A percentile compares a stretch with the other conserved stretches of the same genome.
Conservation (phyloP, 352 stramenopile genomes). For the Hyaloperonospora brassicae region DNA sequence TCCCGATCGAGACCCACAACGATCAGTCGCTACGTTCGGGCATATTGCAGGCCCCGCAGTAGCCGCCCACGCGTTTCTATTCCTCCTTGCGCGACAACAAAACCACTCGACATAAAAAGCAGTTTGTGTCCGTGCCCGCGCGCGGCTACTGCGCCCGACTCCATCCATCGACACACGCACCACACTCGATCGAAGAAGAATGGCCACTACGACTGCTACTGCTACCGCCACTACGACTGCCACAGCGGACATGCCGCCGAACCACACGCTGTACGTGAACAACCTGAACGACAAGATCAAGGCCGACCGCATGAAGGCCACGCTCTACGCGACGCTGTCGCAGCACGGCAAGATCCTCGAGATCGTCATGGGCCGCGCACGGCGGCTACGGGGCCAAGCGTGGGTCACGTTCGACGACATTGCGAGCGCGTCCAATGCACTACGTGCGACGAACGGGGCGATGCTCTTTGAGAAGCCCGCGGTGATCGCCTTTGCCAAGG, state of each 20-base stretch:
- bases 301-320: constrained; percentile 82
- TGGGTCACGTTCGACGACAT: constrained; percentile 91
- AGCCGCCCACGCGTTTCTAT: too few relatives aligned
- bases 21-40: too few relatives aligned
- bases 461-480: constrained; percentile 86
- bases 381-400: constrained; percentile 82
- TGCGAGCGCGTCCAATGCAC: constrained; percentile 76
- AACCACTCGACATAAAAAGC: too few relatives aligned
- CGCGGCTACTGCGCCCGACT: too few relatives aligned
- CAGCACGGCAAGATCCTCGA: constrained; percentile 90
- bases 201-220: neutral
- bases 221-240: constrained; percentile 5
- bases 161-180: too few relatives aligned
- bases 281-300: constrained; percentile 95
- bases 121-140: too few relatives aligned
- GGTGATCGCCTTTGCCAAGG: constrained; percentile 73
- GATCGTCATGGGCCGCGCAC: constrained; percentile 80
- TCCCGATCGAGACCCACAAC: too few relatives aligned
- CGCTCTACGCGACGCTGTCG: constrained; percentile 86
- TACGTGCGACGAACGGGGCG: constrained; percentile 83
- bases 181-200: too few relatives aligned
- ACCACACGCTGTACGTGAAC: constrained; percentile 91
- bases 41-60: too few relatives aligned
- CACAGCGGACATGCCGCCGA: constrained; percentile 66
- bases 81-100: too few relatives aligned